Evolutionary conservation across 2,329 filamentous ascomycete species (phyloP).

Genomic region (Teratosphaeria epicoccoides): DNA sequence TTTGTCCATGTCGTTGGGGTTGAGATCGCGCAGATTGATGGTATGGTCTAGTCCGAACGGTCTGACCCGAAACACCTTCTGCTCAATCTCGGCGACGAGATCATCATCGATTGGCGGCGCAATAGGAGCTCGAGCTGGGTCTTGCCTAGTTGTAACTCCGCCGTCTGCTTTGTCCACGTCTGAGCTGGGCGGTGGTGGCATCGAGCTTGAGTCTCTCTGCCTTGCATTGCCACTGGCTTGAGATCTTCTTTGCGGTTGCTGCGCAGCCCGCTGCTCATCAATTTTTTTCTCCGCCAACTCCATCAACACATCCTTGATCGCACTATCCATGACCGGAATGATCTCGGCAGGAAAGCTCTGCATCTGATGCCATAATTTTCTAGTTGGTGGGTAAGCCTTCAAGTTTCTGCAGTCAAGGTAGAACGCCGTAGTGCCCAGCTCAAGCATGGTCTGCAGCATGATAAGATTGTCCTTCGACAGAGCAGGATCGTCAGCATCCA

Average conservation of each 20-base stretch:
- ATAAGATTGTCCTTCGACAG: slow-evolving; percentile 74
- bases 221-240: slow-evolving; percentile 13
- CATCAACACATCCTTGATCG: slow-evolving; percentile 84
- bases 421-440: slow-evolving; percentile 70
- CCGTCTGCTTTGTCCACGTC: slow-evolving; percentile 42
- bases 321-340: slow-evolving; percentile 91
- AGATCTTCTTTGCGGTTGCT: slow-evolving; percentile 17
- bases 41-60: slow-evolving; percentile 80
- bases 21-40: slow-evolving; percentile 86
- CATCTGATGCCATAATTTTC: slow-evolving; percentile 90
- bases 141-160: not conserved
- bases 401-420: slow-evolving; percentile 85
- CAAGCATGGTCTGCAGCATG: slow-evolving; percentile 81
- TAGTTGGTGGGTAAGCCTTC: slow-evolving; percentile 82
- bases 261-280: slow-evolving; percentile 45
- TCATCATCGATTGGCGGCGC: slow-evolving; percentile 49
- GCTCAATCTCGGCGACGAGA: slow-evolving; percentile 63
- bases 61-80: slow-evolving; percentile 71
- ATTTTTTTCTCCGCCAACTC: slow-evolving; percentile 76
- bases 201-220: slow-evolving; percentile 50
- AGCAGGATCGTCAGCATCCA: slow-evolving; percentile 55
- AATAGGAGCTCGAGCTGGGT: slow-evolving; percentile 17
- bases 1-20: slow-evolving; percentile 93
- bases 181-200: slow-evolving; percentile 69
- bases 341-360: slow-evolving; percentile 94